These are phyloP conservation scores for Exophiala bonariae DNA, from an alignment of 2,329 filamentous ascomycete species.

Conservation along the genomic window DNA sequence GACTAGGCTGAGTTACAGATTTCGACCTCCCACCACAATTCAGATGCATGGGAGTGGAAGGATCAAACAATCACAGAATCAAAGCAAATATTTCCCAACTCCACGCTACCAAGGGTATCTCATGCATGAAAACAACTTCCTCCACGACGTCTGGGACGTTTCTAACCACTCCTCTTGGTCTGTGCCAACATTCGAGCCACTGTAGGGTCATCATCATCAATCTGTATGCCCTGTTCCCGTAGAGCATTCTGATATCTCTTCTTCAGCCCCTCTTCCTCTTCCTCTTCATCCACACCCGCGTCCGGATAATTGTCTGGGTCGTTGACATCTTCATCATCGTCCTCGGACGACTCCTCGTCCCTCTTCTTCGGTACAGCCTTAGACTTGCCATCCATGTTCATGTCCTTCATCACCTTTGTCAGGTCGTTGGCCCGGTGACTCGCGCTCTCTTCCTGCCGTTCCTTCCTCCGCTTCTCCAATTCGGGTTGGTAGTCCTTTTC, in stretches of 20 bases:
- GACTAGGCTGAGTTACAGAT: background rate
- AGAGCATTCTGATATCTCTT: constrained; percentile 78
- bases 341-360: constrained; percentile 35
- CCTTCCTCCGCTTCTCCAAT: constrained; percentile 72
- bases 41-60: no score
- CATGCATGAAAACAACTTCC: constrained; percentile 11
- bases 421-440: constrained; percentile 75
- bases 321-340: constrained; percentile 51
- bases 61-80: no score
- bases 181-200: constrained; percentile 38
- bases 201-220: constrained; percentile 49
- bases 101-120: constrained; percentile 25
- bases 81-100: constrained; percentile 16
- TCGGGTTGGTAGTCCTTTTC: constrained; percentile 88
- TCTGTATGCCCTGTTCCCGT: constrained; percentile 50
- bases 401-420: constrained; percentile 91
- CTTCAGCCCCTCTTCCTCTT: constrained; percentile 65
- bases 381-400: constrained; percentile 58
- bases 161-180: constrained; percentile 14
- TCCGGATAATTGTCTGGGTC: constrained; percentile 49
- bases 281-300: constrained; percentile 61
- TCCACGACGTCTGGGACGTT: background rate
- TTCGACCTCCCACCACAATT: no score
- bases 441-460: constrained; percentile 74
- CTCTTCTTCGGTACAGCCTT: constrained; percentile 29